Conservation (phyloP, 768 basidiomycete genomes). For the Cubamyces sp. region DNA sequence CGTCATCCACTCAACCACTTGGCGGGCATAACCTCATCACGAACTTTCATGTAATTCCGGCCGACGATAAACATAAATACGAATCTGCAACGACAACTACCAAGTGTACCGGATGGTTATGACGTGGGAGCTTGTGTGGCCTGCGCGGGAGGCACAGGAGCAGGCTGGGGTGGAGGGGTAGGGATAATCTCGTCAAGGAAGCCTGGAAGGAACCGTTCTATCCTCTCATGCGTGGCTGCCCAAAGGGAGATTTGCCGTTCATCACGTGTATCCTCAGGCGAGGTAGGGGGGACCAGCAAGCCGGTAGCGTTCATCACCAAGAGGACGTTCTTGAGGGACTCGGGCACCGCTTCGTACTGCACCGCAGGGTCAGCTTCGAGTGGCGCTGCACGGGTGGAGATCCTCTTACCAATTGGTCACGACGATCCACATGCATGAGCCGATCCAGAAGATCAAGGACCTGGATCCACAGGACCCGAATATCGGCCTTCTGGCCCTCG, state of each 20-base stretch:
- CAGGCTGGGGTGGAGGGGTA: constrained; percentile 33
- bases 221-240: constrained; percentile 81
- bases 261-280: constrained; percentile 49
- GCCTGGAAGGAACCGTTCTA: constrained; percentile 91
- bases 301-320: constrained; percentile 93
- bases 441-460: constrained; percentile 89
- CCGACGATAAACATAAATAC: constrained; percentile 16
- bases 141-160: neutral
- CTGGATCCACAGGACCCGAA: constrained; percentile 82
- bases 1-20: neutral
- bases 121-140: neutral
- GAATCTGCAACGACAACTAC: constrained; percentile 15
- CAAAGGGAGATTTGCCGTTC: constrained; percentile 75
- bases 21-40: constrained; percentile 5
- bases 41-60: constrained; percentile 11
- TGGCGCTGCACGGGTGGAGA: too few species aligned
- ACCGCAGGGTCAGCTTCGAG: constrained; percentile 1
- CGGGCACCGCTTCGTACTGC: constrained; percentile 93
- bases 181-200: constrained; percentile 78
- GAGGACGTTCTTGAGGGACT: constrained; percentile 95
- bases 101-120: neutral
- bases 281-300: constrained; percentile 73
- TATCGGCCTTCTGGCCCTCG: constrained; percentile 64
- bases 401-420: constrained; percentile 80
- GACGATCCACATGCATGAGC: constrained; percentile 83